A percentile compares a stretch with the other conserved stretches of the same genome.
phyloP scores from a whole-genome alignment of 1,284 basidiomycete species.

The Trametes polyzona region DNA sequence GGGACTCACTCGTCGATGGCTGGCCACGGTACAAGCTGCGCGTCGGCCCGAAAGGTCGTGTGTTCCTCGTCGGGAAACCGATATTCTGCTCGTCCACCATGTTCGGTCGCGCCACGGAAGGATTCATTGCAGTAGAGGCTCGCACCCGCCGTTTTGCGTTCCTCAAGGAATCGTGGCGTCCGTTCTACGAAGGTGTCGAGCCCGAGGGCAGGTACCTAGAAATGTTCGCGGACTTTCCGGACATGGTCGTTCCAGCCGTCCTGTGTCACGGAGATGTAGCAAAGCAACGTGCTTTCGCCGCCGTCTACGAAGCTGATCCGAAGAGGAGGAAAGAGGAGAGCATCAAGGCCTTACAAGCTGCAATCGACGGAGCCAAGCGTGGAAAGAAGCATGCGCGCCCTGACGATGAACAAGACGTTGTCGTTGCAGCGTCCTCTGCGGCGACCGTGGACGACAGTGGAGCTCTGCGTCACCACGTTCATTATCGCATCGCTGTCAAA shows the following conservation, averaged over 20 bases:
- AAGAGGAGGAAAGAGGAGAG: background rate
- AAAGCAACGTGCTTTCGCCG: background rate
- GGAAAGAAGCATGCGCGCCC: background rate
- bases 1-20: background rate
- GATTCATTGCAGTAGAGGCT: constrained; percentile 11
- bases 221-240: background rate
- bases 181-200: background rate
- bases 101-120: constrained; percentile 4
- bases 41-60: background rate
- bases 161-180: constrained; percentile 18
- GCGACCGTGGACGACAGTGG: background rate
- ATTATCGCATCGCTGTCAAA: constrained; percentile 7
- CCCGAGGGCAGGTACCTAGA: constrained; percentile 3
- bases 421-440: background rate
- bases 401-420: background rate
- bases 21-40: constrained; percentile 9
- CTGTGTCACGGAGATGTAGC: constrained; percentile 5
- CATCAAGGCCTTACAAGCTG: background rate
- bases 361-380: background rate
- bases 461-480: background rate
- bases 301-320: background rate
- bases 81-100: background rate
- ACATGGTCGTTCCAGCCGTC: background rate
- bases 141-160: constrained; percentile 3
- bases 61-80: constrained; percentile 12